A percentile compares a stretch with the other conserved stretches of the same genome.
These are phyloP conservation scores for Diplodia sapinea DNA, from an alignment of 2,329 filamentous ascomycete species.

Conservation along the genomic window DNA sequence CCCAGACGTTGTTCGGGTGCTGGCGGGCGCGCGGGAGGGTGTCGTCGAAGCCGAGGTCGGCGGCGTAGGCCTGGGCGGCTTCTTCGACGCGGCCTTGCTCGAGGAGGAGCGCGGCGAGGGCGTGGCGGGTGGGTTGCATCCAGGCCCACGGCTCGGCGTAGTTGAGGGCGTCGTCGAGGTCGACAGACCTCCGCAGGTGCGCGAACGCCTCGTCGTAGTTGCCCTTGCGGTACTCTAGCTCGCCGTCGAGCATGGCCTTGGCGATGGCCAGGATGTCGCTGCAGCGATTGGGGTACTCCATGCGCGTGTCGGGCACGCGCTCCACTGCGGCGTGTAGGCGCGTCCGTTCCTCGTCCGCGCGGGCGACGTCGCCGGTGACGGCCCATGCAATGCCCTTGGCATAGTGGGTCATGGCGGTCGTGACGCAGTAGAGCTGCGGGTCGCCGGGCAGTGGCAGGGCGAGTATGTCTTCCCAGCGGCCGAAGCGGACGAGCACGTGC, in stretches of 20 bases:
- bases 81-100: slow-evolving; percentile 63
- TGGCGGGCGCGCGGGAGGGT: slow-evolving; percentile 67
- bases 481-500: slow-evolving; percentile 76
- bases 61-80: slow-evolving; percentile 47
- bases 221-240: slow-evolving; percentile 71
- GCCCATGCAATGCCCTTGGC: slow-evolving; percentile 71
- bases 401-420: slow-evolving; percentile 71
- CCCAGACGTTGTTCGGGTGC: slow-evolving; percentile 78
- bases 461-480: slow-evolving; percentile 71
- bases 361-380: slow-evolving; percentile 59
- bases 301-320: slow-evolving; percentile 64
- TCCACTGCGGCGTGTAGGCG: slow-evolving; percentile 60
- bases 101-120: slow-evolving; percentile 70
- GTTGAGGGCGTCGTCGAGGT: slow-evolving; percentile 66
- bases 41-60: slow-evolving; percentile 51
- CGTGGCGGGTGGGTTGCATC: slow-evolving; percentile 77
- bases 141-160: slow-evolving; percentile 81
- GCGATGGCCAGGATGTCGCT: slow-evolving; percentile 66
- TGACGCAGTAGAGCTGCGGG: slow-evolving; percentile 67
- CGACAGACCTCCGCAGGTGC: slow-evolving; percentile 63
- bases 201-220: slow-evolving; percentile 65
- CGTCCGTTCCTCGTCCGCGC: slow-evolving; percentile 60
- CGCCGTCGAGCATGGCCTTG: slow-evolving; percentile 71
- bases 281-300: slow-evolving; percentile 72
- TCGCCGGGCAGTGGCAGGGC: slow-evolving; percentile 64